A percentile compares a stretch with the other conserved stretches of the same genome.
Conservation (phyloP, 768 basidiomycete genomes). For the Xerocomus potaroensis region DNA sequence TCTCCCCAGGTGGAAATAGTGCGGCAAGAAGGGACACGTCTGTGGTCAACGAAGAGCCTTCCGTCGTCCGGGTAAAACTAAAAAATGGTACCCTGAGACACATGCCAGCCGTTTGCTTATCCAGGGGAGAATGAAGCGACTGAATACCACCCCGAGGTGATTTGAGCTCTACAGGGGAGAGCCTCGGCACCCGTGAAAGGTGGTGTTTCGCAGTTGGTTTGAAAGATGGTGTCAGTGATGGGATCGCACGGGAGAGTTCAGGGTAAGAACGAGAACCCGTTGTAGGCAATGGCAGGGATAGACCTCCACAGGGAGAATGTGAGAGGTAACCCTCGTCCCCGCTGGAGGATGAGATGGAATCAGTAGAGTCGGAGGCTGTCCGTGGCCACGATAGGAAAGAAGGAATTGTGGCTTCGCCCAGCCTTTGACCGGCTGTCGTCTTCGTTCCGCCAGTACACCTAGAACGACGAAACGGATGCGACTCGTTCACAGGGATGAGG, state of each 20-base stretch:
- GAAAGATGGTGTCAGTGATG: slow-evolving; percentile 27
- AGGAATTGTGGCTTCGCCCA: slow-evolving; percentile 15
- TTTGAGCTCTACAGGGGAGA: slow-evolving; percentile 25
- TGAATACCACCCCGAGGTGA: slow-evolving; percentile 5
- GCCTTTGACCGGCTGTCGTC: slow-evolving; percentile 6
- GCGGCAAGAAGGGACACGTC: slow-evolving; percentile 63
- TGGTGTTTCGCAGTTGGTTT: slow-evolving; percentile 38
- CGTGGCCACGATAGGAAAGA: slow-evolving; percentile 21
- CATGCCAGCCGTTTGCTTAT: slow-evolving; percentile 10
- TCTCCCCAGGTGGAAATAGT: slow-evolving; percentile 65
- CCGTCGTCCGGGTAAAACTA: slow-evolving; percentile 71
- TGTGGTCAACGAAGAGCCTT: slow-evolving; percentile 74
- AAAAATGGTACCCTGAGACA: slow-evolving; percentile 59
- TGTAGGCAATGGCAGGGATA: slow-evolving; percentile 32
- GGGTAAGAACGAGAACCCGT: slow-evolving; percentile 41
- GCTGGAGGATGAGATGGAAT: slow-evolving; percentile 24
- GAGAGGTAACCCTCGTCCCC: slow-evolving; percentile 58
- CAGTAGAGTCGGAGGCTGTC: slow-evolving; percentile 21
- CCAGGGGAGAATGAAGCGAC: slow-evolving; percentile 8
- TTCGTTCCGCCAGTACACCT: slow-evolving; percentile 2
- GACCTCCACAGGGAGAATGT: slow-evolving; percentile 46
- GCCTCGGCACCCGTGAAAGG: slow-evolving; percentile 31
- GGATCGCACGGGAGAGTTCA: slow-evolving; percentile 35
- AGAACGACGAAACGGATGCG: slow-evolving; percentile 6
- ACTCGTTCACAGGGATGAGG: slow-evolving; percentile 43